These are phyloP conservation scores for Harringtonia aguacate DNA, from an alignment of 2,329 filamentous ascomycete species.

Conservation along the genomic window DNA sequence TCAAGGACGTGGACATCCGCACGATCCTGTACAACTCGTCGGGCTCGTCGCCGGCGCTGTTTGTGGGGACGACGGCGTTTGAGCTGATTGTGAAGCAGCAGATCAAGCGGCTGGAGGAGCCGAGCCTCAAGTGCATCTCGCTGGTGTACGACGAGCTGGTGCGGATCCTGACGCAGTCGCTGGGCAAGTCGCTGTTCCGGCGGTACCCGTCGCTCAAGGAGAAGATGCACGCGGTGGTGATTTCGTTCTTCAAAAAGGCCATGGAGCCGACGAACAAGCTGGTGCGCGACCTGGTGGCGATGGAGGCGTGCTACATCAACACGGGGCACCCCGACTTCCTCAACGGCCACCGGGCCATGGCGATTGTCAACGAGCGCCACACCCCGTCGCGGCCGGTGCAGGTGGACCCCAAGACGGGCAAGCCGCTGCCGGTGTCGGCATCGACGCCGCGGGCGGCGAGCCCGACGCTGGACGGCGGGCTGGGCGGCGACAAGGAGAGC, in stretches of 20 bases:
- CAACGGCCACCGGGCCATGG: conserved; percentile 95
- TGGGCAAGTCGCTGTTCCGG: conserved; percentile 81
- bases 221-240: conserved; percentile 89
- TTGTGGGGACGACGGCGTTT: conserved; percentile 96
- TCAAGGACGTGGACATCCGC: conserved; percentile 96
- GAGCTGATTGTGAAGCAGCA: conserved; percentile 98
- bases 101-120: conserved; percentile 92
- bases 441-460: conserved; percentile 64
- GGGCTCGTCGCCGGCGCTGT: conserved; percentile 91
- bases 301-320: conserved; percentile 98
- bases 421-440: conserved; percentile 59
- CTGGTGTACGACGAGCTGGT: conserved; percentile 96
- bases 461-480: conserved; percentile 51
- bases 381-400: conserved; percentile 75
- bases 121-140: conserved; percentile 93
- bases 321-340: conserved; percentile 97
- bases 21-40: conserved; percentile 98
- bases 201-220: conserved; percentile 93
- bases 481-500: conserved; percentile 38
- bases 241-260: conserved; percentile 92
- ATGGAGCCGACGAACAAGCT: conserved; percentile 99
- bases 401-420: conserved; percentile 97
- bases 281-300: conserved; percentile 80
- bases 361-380: conserved; percentile 91
- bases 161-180: conserved; percentile 81